Percentiles rank a stretch among this genome's conserved stretches.
Conservation (phyloP, 2,329 filamentous ascomycete species). For the Claviceps spartinae region DNA sequence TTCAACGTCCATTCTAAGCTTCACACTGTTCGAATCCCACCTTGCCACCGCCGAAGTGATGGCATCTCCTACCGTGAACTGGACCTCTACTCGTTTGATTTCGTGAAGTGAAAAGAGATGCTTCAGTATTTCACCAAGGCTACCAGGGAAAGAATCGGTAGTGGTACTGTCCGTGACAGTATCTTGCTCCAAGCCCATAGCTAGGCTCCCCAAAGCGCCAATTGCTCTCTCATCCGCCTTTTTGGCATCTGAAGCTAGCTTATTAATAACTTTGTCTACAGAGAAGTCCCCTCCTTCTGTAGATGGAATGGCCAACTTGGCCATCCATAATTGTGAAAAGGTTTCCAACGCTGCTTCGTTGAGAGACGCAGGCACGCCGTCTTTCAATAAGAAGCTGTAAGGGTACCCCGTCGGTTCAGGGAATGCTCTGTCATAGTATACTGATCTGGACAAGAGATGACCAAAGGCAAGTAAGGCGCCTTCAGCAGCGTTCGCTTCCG, state of each 20-base stretch:
- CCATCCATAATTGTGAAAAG: conserved; percentile 33
- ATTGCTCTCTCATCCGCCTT: conserved; percentile 74
- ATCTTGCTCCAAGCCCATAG: conserved; percentile 40
- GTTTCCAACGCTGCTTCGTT: conserved; percentile 31
- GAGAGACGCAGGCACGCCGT: conserved; percentile 20
- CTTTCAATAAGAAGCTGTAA: conserved; percentile 18
- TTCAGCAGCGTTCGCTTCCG: conserved; percentile 31
- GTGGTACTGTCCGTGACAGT: not conserved
- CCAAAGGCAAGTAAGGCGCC: conserved; percentile 32
- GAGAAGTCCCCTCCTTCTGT: conserved; percentile 17
- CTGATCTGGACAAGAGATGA: conserved; percentile 28
- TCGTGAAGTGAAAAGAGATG: conserved; percentile 68
- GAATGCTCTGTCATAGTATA: conserved; percentile 27
- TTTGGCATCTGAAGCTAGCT: conserved; percentile 56
- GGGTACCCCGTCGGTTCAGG: conserved; percentile 18
- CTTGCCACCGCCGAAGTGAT: conserved; percentile 63
- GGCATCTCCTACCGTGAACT: conserved; percentile 84
- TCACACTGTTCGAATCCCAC: conserved; percentile 72
- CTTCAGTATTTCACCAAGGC: conserved; percentile 44
- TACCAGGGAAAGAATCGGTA: conserved; percentile 16
- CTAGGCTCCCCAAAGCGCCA: conserved; percentile 62
- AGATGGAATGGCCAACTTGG: conserved; percentile 25
- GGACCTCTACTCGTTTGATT: conserved; percentile 71
- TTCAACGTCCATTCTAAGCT: conserved; percentile 64
- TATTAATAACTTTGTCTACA: conserved; percentile 39